Percentiles rank a stretch among this genome's conserved stretches.
phyloP scores from a whole-genome alignment of 768 basidiomycete species.

The Boletus patriciae region DNA sequence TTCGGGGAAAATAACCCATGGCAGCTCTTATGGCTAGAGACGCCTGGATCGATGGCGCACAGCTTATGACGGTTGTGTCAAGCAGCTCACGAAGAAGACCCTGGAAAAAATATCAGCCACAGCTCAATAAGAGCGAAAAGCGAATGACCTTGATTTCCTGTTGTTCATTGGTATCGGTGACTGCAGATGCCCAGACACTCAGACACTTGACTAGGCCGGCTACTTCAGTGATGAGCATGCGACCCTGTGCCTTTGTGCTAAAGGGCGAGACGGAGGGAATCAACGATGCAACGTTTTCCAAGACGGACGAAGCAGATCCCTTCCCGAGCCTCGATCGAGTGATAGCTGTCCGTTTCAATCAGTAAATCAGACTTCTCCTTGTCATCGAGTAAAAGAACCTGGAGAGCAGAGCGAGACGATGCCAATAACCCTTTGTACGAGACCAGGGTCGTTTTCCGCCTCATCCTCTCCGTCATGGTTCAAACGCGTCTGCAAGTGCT shows the following conservation, averaged over 20 bases:
- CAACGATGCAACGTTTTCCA: constrained; percentile 15
- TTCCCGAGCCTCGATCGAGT: constrained; percentile 27
- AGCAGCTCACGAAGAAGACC: constrained; percentile 32
- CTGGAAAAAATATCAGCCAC: constrained; percentile 20
- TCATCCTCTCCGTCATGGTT: constrained; percentile 18
- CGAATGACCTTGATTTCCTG: constrained; percentile 23
- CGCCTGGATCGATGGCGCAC: constrained; percentile 41
- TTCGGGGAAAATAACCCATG: constrained; percentile 45
- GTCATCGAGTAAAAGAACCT: constrained; percentile 16
- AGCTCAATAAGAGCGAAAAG: not conserved
- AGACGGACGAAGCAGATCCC: constrained; percentile 20
- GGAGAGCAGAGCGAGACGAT: constrained; percentile 19
- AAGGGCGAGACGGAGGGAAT: constrained; percentile 17
- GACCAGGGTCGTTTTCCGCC: constrained; percentile 10
- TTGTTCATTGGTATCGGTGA: not conserved
- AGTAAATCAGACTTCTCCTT: not conserved
- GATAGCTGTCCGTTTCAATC: constrained; percentile 21
- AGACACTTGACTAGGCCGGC: constrained; percentile 18
- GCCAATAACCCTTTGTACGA: constrained; percentile 17
- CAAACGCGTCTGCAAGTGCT: constrained; percentile 25
- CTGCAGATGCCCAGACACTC: constrained; percentile 14
- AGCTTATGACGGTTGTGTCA: constrained; percentile 37
- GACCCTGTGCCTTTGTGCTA: constrained; percentile 17
- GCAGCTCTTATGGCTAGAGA: constrained; percentile 50
- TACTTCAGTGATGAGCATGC: constrained; percentile 19